These are phyloP conservation scores for Avicennia marina DNA, from an alignment of 257 asterid species.

Conservation along the genomic window DNA sequence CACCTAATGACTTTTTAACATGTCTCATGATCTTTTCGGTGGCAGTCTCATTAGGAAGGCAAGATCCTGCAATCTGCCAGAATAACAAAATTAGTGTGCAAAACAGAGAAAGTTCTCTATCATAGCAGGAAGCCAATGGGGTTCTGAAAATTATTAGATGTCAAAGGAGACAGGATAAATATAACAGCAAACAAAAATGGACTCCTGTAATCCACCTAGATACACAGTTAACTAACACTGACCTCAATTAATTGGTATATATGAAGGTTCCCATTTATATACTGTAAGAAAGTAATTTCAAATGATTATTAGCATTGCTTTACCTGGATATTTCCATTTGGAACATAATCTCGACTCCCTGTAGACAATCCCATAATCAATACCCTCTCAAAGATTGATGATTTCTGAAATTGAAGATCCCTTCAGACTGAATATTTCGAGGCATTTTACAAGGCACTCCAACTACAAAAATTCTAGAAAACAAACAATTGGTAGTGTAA, in stretches of 20 bases:
- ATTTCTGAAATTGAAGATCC: slow-evolving; percentile 51
- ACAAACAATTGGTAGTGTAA: too few relatives aligned
- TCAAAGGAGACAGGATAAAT: too few relatives aligned
- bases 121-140: too few relatives aligned
- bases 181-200: slow-evolving; percentile 2
- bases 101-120: neutral
- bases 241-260: neutral
- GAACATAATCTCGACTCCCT: slow-evolving; percentile 42
- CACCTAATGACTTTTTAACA: slow-evolving; percentile 61
- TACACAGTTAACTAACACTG: neutral
- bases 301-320: slow-evolving; percentile 15
- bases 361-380: slow-evolving; percentile 53
- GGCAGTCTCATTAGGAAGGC: slow-evolving; percentile 41
- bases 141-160: slow-evolving; percentile 3
- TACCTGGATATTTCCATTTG: slow-evolving; percentile 56
- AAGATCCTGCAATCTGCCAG: slow-evolving; percentile 48
- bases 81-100: slow-evolving; percentile 7
- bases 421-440: slow-evolving; percentile 28
- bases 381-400: slow-evolving; percentile 62
- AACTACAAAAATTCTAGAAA: slow-evolving; percentile 22
- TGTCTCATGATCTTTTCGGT: slow-evolving; percentile 50
- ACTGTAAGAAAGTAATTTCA: slow-evolving; percentile 1
- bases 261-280: neutral
- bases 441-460: slow-evolving; percentile 11
- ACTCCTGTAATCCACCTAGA: slow-evolving; percentile 7